Percentiles rank a stretch among this genome's conserved stretches.
Evolutionary conservation across 495 filamentous ascomycete species (phyloP).

Genomic region (Penicillium silybi): DNA sequence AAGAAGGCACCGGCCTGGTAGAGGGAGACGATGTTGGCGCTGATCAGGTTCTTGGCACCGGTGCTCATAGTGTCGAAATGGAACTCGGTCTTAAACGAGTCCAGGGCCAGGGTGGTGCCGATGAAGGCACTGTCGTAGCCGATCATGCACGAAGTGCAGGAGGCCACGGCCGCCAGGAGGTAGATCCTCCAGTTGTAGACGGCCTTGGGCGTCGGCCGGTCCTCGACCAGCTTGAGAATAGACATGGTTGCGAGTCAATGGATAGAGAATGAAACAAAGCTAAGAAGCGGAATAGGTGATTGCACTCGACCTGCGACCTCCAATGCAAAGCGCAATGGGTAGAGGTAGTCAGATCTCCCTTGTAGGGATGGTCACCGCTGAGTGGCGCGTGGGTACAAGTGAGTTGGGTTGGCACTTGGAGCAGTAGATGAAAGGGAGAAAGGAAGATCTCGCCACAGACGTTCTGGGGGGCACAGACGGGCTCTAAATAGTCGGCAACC

Average conservation of each 20-base stretch:
- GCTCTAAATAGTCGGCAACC: conserved; percentile 22
- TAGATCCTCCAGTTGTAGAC: conserved; percentile 81
- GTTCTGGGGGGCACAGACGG: conserved; percentile 6
- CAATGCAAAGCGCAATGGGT: neutral
- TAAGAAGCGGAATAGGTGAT: neutral
- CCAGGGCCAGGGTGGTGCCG: conserved; percentile 63
- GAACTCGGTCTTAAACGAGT: conserved; percentile 63
- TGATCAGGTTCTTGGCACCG: conserved; percentile 46
- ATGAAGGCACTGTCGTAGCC: conserved; percentile 74
- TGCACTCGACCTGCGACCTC: neutral
- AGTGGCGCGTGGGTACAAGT: neutral
- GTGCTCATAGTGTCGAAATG: conserved; percentile 42
- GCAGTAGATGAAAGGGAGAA: neutral
- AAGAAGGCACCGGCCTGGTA: conserved; percentile 71
- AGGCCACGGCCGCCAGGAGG: conserved; percentile 60
- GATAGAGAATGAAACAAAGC: neutral
- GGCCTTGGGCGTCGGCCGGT: conserved; percentile 60
- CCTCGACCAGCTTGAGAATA: conserved; percentile 61
- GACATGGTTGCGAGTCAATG: conserved; percentile 43
- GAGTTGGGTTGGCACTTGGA: neutral
- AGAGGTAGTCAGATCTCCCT: conserved; percentile 4
- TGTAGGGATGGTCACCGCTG: neutral
- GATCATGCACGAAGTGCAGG: conserved; percentile 70
- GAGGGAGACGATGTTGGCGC: conserved; percentile 65
- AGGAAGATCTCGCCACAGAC: conserved; percentile 1